phyloP scores from a whole-genome alignment of 495 filamentous ascomycete species.

The Lentithecium fluviatile region DNA sequence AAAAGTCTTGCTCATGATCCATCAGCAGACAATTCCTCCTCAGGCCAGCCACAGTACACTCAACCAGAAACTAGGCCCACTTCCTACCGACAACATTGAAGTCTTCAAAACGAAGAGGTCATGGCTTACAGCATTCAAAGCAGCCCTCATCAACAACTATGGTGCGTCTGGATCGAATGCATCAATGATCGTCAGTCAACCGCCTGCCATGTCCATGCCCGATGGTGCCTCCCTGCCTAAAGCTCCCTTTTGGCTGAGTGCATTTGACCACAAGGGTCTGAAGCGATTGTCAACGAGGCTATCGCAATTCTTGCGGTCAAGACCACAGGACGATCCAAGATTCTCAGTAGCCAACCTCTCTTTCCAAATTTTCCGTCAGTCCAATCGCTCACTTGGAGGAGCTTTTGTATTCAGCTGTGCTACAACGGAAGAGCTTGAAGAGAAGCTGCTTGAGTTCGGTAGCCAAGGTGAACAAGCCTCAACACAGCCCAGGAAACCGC shows the following conservation, averaged over 20 bases:
- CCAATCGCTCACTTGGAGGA: neutral
- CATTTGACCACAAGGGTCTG: neutral
- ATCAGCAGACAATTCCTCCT: constrained; percentile 20
- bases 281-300: neutral
- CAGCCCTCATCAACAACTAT: constrained; percentile 20
- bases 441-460: neutral
- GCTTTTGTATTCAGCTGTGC: neutral
- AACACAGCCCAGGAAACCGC: neutral
- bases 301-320: neutral
- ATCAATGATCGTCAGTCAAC: constrained; percentile 6
- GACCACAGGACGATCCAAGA: no score
- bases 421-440: neutral
- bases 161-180: constrained; percentile 21
- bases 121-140: constrained; percentile 10
- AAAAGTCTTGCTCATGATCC: constrained; percentile 52
- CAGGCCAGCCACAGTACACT: constrained; percentile 7
- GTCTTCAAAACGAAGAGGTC: constrained; percentile 17
- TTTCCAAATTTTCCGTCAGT: neutral
- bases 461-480: neutral
- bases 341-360: neutral
- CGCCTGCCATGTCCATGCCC: neutral
- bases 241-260: constrained; percentile 1
- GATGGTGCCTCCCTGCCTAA: neutral
- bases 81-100: neutral
- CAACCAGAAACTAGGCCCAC: constrained; percentile 4